Base-by-base conservation (phyloP, 2,329 filamentous ascomycete genomes). In the Dactylellina drechsleri region DNA sequence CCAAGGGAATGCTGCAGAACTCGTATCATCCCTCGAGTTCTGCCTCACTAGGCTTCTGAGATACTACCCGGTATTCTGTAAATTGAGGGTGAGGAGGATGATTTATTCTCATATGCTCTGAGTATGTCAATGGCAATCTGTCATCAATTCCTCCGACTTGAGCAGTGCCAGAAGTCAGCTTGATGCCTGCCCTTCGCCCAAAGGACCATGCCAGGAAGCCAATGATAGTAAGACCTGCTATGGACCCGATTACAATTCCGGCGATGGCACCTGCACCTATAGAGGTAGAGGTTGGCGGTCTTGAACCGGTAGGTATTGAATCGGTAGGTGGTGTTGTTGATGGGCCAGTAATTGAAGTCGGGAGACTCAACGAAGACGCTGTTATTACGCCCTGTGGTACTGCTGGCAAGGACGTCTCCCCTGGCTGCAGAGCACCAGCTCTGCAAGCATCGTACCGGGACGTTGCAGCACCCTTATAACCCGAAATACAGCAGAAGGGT, bases 401-500 rank as follows among this genome's bases (percentile, higher is more conserved):
- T n/a, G 23, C n/a, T 10, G 66, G 47, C 13, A 68, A 26, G 13
- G 31, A 1, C 1, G 40, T 61, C 31, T 68, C 66, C 20, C 23
- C 26, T 2, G 49, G 1, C 15, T 36, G 57, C n/a, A 68, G 54
- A 10, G 4, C 16, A 23, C 40, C 28, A 7, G 6, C 36, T n/a
- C 66, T 40, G 12, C 66, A 68, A 15, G 41, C 31, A 41, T 68
- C 47, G 40, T 61, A 68, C n/a, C 26, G 10, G 4, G 47, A 18
- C 2, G 47, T 56, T 4, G 16, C 20, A 13, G 41, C 66, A n/a
- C 66, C 66, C 2, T 26, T 15, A 12, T 31, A 40, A 15, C 57
- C 66, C 8, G 47, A 16, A 7, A 40, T n/a, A n/a, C 66, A 68
- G 49, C 66, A 68, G 26, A 68, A 68, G 1, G 66, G 66, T 31